Conservation (phyloP, 2,329 filamentous ascomycete genomes). For the Colletotrichum viniferum region DNA sequence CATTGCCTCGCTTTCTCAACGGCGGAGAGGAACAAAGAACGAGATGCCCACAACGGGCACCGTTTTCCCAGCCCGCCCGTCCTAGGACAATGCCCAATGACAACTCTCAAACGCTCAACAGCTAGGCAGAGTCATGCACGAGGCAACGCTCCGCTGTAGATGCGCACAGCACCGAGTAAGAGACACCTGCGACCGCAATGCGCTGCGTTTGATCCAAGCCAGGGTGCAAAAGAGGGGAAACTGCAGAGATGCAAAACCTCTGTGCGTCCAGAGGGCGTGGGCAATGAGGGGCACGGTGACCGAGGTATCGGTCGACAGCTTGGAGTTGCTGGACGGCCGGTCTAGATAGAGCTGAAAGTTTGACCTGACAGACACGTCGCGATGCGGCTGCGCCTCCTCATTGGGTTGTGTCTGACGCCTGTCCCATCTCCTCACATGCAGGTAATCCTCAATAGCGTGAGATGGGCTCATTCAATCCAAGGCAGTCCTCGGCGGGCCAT, state of each 20-base stretch:
- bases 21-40: not conserved
- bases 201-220: not conserved
- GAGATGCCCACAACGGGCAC: not conserved
- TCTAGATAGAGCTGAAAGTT: constrained; percentile 3
- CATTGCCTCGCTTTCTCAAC: not conserved
- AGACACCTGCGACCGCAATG: not conserved
- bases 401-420: constrained; percentile 12
- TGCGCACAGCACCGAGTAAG: not conserved
- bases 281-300: constrained; percentile 8
- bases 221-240: not conserved
- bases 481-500: not conserved
- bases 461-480: not conserved
- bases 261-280: not conserved
- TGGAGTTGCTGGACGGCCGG: not conserved
- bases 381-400: constrained; percentile 1
- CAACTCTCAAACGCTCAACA: not conserved
- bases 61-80: not conserved
- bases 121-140: not conserved
- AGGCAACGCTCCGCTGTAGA: not conserved
- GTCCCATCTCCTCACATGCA: constrained; percentile 7
- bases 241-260: not conserved
- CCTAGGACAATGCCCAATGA: not conserved
- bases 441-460: constrained; percentile 14
- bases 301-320: not conserved
- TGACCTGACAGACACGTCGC: not conserved